phyloP scores from a whole-genome alignment of 441 rosid genomes.

The Corymbia calophylla region DNA sequence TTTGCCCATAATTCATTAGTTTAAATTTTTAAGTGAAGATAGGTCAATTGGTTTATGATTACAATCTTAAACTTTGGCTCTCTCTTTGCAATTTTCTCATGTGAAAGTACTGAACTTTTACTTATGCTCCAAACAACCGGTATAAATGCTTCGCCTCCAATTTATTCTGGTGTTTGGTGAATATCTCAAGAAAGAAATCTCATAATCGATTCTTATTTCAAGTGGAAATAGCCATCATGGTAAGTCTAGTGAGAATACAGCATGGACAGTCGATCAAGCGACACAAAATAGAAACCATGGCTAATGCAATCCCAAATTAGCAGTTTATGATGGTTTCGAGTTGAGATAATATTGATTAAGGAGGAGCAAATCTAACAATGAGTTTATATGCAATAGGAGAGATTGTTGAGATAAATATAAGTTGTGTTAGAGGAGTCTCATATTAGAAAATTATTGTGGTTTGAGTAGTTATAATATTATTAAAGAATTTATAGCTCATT shows the following conservation, averaged over 20 bases:
- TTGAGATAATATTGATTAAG: not conserved
- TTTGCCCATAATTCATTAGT: too few species aligned
- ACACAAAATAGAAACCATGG: not conserved
- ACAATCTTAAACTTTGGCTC: not conserved
- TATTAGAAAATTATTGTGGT: too few species aligned
- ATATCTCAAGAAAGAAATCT: too few species aligned
- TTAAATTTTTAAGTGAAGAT: too few species aligned
- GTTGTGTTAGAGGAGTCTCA: too few species aligned
- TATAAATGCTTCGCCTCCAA: not conserved
- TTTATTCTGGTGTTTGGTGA: not conserved
- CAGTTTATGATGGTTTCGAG: not conserved
- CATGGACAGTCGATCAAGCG: not conserved
- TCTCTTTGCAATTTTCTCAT: not conserved
- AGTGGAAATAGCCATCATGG: not conserved
- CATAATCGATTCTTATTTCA: not conserved
- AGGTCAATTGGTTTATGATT: not conserved
- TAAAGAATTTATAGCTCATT: too few species aligned
- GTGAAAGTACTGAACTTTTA: too few species aligned
- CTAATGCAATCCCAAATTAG: not conserved
- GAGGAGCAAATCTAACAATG: not conserved
- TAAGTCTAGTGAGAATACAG: not conserved
- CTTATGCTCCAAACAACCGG: not conserved
- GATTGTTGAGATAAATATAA: not conserved
- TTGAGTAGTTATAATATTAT: not conserved
- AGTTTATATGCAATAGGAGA: not conserved